Conservation (phyloP, 208 protist species). For the Crithidia sp. region DNA sequence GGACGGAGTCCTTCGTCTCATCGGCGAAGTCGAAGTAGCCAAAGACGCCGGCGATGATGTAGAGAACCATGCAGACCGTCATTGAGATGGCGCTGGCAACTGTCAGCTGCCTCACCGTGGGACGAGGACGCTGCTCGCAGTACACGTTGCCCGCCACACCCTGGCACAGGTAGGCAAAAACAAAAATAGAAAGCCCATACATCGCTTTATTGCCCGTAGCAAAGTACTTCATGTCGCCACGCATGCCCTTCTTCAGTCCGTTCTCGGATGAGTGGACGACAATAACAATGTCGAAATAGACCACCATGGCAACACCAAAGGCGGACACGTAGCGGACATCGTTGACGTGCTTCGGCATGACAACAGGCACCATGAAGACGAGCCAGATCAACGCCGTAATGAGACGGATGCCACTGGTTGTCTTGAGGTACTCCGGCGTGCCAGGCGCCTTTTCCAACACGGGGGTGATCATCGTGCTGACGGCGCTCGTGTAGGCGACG, state of each 20-base stretch:
- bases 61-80: slow-evolving; percentile 52
- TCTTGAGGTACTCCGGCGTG: slow-evolving; percentile 47
- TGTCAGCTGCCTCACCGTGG: slow-evolving; percentile 54
- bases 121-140: slow-evolving; percentile 47
- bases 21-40: slow-evolving; percentile 84
- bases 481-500: slow-evolving; percentile 78
- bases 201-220: slow-evolving; percentile 59
- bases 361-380: slow-evolving; percentile 68
- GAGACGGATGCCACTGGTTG: slow-evolving; percentile 38
- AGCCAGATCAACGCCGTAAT: slow-evolving; percentile 58
- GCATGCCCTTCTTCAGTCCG: slow-evolving; percentile 44
- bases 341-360: slow-evolving; percentile 73
- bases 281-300: slow-evolving; percentile 76
- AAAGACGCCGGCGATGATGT: slow-evolving; percentile 48
- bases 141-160: slow-evolving; percentile 49
- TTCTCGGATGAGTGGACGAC: slow-evolving; percentile 57
- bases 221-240: slow-evolving; percentile 44
- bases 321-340: slow-evolving; percentile 79
- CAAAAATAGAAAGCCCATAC: slow-evolving; percentile 69
- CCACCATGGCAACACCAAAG: slow-evolving; percentile 64
- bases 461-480: slow-evolving; percentile 56
- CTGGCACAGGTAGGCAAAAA: slow-evolving; percentile 82
- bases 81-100: slow-evolving; percentile 48
- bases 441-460: slow-evolving; percentile 41
- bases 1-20: slow-evolving; percentile 45